Evolutionary conservation across 768 basidiomycete species (phyloP).

Genomic region (Russula foetens): DNA sequence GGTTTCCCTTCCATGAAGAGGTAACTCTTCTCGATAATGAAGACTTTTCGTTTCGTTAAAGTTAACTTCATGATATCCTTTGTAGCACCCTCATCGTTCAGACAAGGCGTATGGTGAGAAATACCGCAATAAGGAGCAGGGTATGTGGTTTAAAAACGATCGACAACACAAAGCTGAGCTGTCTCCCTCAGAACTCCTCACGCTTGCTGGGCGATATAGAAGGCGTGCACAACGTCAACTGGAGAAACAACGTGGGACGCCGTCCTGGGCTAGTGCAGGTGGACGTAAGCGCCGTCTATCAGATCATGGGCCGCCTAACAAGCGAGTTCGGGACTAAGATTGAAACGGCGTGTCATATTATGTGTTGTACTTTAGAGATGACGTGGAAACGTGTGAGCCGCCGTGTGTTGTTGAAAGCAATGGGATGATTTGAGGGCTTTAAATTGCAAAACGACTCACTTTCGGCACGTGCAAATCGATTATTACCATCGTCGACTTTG

Average conservation of each 20-base stretch:
- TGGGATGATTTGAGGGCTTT: background rate
- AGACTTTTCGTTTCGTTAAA: background rate
- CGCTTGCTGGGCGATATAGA: conserved; percentile 25
- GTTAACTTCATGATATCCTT: background rate
- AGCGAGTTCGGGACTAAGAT: conserved; percentile 6
- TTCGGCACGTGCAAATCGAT: conserved; percentile 16
- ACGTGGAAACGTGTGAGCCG: background rate
- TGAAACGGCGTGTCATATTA: background rate
- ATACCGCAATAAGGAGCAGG: conserved; percentile 8
- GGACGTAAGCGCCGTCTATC: conserved; percentile 11
- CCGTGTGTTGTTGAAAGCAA: background rate
- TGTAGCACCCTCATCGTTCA: conserved; percentile 11
- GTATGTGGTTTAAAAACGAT: background rate
- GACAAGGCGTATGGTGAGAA: background rate
- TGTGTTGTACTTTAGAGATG: background rate
- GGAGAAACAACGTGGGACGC: conserved; percentile 21
- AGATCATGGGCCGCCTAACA: background rate
- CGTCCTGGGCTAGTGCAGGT: conserved; percentile 21
- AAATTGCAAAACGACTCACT: background rate
- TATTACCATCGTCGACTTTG: conserved; percentile 19
- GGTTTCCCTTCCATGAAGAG: conserved; percentile 44
- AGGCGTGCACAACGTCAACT: conserved; percentile 9
- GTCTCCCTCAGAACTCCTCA: conserved; percentile 6
- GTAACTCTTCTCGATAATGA: conserved; percentile 29
- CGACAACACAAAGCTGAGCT: background rate